Evolutionary conservation across 352 stramenopile species (phyloP).

Genomic region (Globisporangium okanoganense): DNA sequence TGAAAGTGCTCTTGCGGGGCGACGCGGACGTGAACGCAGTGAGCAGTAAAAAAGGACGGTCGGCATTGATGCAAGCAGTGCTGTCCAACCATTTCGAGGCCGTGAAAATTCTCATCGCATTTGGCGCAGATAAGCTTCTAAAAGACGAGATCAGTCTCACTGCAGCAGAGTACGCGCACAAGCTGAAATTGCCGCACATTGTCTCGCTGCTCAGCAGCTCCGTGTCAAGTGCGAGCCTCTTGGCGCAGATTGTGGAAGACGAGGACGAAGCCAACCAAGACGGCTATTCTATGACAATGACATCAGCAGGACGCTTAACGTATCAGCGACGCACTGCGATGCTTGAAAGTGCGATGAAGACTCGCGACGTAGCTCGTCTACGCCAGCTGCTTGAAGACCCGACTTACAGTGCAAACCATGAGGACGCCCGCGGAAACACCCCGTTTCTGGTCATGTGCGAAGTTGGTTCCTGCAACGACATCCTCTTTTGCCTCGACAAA

Average conservation of each 20-base stretch:
- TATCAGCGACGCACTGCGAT: slow-evolving; percentile 16
- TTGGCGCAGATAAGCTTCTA: slow-evolving; percentile 25
- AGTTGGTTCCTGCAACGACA: slow-evolving; percentile 25
- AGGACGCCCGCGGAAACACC: slow-evolving; percentile 34
- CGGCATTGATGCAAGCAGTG: slow-evolving; percentile 48
- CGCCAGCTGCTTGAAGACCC: slow-evolving; percentile 27
- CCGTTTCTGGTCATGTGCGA: slow-evolving; percentile 35
- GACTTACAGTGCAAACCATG: slow-evolving; percentile 46
- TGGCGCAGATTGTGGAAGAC: slow-evolving; percentile 37
- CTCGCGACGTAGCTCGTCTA: slow-evolving; percentile 27
- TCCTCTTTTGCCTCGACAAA: slow-evolving; percentile 31
- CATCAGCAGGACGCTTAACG: slow-evolving; percentile 4
- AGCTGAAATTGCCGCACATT: slow-evolving; percentile 25
- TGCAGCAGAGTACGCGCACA: slow-evolving; percentile 34
- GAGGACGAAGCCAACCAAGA: slow-evolving; percentile 21
- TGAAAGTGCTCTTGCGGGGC: slow-evolving; percentile 36
- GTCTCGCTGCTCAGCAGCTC: slow-evolving; percentile 27
- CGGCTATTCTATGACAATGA: not conserved
- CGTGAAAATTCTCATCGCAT: slow-evolving; percentile 36
- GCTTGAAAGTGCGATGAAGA: slow-evolving; percentile 36
- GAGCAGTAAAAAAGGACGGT: slow-evolving; percentile 13
- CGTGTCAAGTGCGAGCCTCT: slow-evolving; percentile 17
- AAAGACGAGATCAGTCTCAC: slow-evolving; percentile 22
- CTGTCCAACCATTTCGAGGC: slow-evolving; percentile 35
- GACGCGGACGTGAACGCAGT: slow-evolving; percentile 35